A percentile compares a stretch with the other conserved stretches of the same genome.
Evolutionary conservation across 495 filamentous ascomycete genomes (phyloP).

Genomic region (Hypoxylon fragiforme): DNA sequence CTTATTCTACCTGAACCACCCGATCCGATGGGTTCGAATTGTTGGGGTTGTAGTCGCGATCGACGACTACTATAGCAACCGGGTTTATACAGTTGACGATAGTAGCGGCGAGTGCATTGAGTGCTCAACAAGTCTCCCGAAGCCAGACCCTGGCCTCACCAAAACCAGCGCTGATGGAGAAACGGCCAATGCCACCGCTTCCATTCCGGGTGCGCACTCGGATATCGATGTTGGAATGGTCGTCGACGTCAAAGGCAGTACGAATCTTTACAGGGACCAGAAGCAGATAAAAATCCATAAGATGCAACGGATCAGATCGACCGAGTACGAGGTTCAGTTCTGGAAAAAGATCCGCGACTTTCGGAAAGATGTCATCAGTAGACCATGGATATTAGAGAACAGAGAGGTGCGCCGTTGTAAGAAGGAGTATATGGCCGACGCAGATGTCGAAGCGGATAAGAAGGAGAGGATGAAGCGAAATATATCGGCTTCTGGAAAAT

Average conservation of each 20-base stretch:
- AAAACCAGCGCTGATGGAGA: constrained; percentile 6
- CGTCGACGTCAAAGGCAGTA: constrained; percentile 76
- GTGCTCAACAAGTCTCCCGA: constrained; percentile 37
- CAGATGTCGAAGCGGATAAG: constrained; percentile 46
- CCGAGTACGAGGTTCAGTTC: constrained; percentile 77
- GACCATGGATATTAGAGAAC: constrained; percentile 66
- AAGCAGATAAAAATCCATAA: constrained; percentile 74
- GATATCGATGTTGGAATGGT: constrained; percentile 67
- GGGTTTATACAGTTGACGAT: constrained; percentile 78
- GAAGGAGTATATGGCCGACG: constrained; percentile 46
- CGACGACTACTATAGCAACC: constrained; percentile 62
- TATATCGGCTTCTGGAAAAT: constrained; percentile 2
- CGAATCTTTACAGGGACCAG: constrained; percentile 62
- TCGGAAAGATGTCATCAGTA: constrained; percentile 62
- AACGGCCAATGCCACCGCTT: background rate
- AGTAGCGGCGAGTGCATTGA: constrained; percentile 80
- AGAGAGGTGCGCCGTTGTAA: constrained; percentile 59
- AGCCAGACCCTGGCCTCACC: constrained; percentile 6
- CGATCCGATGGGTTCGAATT: constrained; percentile 81
- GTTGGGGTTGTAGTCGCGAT: constrained; percentile 78
- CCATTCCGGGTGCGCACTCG: constrained; percentile 9
- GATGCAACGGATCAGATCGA: constrained; percentile 59
- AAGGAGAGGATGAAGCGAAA: constrained; percentile 43
- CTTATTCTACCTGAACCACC: constrained; percentile 85
- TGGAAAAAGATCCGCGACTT: constrained; percentile 70